Evolutionary conservation across 768 basidiomycete species (phyloP), one percentile per base, ranked within the genome.

Genomic region (Pulveroboletus ravenelii): DNA sequence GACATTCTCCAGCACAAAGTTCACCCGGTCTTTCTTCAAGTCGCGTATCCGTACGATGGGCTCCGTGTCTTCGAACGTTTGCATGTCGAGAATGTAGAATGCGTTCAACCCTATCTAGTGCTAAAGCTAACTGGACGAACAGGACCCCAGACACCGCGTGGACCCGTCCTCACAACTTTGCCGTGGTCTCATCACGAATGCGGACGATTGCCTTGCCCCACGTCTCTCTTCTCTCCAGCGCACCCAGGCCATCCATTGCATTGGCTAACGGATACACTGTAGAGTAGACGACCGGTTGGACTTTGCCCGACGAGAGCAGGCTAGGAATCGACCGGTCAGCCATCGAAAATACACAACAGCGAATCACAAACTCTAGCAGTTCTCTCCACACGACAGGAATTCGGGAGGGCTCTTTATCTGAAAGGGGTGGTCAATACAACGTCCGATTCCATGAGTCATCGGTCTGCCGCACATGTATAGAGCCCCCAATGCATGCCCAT

Each of bases 1-100:
- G 34, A 97, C 94, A 79, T 96, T 95, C 67, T 92, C 88, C 10
- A 99, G 74, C 12, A 94, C 85, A 62, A 98, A 98, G 62, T 91
- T 87, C 54, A 93, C 91, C 52, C 81, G 77, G 63, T 95, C 90
- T 62, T 81, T 82, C 63, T 89, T 85, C 47, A 95, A 72, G 57
- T 92, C 85, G 48, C 90, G 85, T 66, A 93, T 92, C 48, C 85
- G 81, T 18, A 93, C 87, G 25, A 78, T 78, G 10, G 88, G 85
- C 54, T 88, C 87, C 3, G 62, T 52, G 42, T 73, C 62, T 45
- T 73, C 71, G 38, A 67, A 60, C 17, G 61, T 51, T 50, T 72
- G 71, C 71, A 72, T 72, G 52, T 47, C 55, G 45, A 35, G 17
- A 18, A 40, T 40, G 46, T 32, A 25, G 45, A 51, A 49, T 13